phyloP scores from a whole-genome alignment of 331 rosid genomes.

The Arachis monticola region DNA sequence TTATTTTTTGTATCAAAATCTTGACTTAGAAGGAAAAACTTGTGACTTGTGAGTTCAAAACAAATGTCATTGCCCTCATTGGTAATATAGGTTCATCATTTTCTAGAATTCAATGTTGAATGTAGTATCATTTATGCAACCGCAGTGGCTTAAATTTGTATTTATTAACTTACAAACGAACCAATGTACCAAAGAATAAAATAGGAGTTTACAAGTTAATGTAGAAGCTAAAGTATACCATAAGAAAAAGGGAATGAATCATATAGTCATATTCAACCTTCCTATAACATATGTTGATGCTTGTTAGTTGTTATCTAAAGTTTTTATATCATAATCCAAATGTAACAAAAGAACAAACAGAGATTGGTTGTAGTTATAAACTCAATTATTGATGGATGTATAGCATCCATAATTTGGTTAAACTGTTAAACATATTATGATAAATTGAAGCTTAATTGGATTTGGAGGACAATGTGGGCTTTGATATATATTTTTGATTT shows the following conservation, averaged over 20 bases:
- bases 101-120: neutral
- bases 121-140: slow-evolving; percentile 16
- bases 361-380: neutral
- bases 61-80: neutral
- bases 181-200: too few relatives aligned
- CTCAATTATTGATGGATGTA: neutral
- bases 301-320: neutral
- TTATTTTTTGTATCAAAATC: neutral
- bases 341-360: neutral
- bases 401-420: neutral
- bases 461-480: slow-evolving; percentile 3
- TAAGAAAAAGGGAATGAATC: too few relatives aligned
- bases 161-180: too few relatives aligned
- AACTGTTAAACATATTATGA: too few relatives aligned
- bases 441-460: neutral
- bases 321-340: neutral
- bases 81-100: neutral
- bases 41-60: neutral
- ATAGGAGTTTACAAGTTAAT: neutral
- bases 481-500: neutral
- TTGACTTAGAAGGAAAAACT: slow-evolving; percentile 28
- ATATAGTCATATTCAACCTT: neutral
- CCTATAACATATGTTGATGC: neutral
- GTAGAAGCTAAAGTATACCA: neutral
- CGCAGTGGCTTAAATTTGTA: neutral